phyloP scores from a whole-genome alignment of 2,329 filamentous ascomycete species.

The Pestalotiopsis sp. region DNA sequence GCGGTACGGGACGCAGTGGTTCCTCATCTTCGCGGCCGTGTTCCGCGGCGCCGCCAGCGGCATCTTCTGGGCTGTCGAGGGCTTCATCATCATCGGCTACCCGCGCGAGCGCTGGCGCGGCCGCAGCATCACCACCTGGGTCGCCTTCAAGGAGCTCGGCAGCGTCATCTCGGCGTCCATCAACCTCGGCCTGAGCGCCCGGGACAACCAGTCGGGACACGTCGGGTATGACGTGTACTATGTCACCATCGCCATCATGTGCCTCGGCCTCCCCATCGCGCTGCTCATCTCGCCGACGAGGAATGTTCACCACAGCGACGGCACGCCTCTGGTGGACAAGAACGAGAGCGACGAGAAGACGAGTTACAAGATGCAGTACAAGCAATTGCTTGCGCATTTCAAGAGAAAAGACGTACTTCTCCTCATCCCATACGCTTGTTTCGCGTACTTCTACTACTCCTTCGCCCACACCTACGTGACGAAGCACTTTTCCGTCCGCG shows the following conservation, averaged over 20 bases:
- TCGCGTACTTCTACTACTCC: slow-evolving; percentile 7
- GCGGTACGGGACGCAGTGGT: slow-evolving; percentile 28
- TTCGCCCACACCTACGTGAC: slow-evolving; percentile 6
- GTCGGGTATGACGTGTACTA: slow-evolving; percentile 6
- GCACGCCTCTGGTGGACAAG: background rate
- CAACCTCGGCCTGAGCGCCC: slow-evolving; percentile 2
- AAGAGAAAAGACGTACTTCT: background rate
- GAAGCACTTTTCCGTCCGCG: slow-evolving; percentile 8
- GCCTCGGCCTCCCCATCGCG: background rate
- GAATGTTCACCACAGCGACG: background rate
- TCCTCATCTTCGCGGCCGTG: slow-evolving; percentile 27
- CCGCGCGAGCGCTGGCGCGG: slow-evolving; percentile 16
- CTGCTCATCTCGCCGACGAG: background rate
- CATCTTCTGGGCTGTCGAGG: slow-evolving; percentile 18
- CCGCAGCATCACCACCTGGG: background rate
- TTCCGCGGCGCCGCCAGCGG: slow-evolving; percentile 25
- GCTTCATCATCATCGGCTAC: slow-evolving; percentile 16
- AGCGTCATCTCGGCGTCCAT: slow-evolving; percentile 4
- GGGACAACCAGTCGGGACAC: background rate
- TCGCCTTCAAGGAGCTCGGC: slow-evolving; percentile 1
- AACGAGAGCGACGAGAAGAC: background rate
- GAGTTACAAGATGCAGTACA: background rate
- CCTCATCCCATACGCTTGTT: background rate
- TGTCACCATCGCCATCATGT: slow-evolving; percentile 8
- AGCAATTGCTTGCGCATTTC: background rate